Percentiles rank a stretch among this genome's conserved stretches.
Conservation (phyloP, 768 basidiomycete species). For the Xerocomellus dryophilus region DNA sequence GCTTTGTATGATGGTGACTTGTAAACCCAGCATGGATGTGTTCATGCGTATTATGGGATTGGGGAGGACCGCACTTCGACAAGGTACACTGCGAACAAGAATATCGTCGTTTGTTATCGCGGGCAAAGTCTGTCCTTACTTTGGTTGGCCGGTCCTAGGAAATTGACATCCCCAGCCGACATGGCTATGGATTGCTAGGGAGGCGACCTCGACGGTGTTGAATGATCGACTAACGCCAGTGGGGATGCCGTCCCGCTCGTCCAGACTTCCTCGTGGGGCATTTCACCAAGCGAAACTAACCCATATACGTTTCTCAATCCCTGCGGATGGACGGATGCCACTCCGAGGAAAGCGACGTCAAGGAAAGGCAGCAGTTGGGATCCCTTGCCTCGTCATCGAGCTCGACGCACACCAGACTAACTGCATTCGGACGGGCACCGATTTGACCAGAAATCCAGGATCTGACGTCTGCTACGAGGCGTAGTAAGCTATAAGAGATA, state of each 20-base stretch:
- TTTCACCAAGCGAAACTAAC: too few relatives aligned
- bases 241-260: not conserved
- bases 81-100: too few relatives aligned
- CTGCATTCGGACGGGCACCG: not conserved
- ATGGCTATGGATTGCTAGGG: not conserved
- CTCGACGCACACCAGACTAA: too few relatives aligned
- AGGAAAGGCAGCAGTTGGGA: too few relatives aligned
- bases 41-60: too few relatives aligned
- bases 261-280: too few relatives aligned
- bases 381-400: not conserved
- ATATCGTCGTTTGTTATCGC: too few relatives aligned
- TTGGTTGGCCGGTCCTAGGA: not conserved
- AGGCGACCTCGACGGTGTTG: not conserved
- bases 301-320: not conserved
- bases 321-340: not conserved
- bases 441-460: not conserved
- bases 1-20: too few relatives aligned
- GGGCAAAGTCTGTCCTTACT: too few relatives aligned
- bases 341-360: not conserved
- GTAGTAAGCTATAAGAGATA: not conserved
- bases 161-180: not conserved
- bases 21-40: too few relatives aligned
- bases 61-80: too few relatives aligned
- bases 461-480: not conserved
- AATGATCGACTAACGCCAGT: not conserved